Evolutionary conservation across 306 rosid genomes (phyloP), one percentile per base, ranked within the genome.

Genomic region (Crataegus laevigata): DNA sequence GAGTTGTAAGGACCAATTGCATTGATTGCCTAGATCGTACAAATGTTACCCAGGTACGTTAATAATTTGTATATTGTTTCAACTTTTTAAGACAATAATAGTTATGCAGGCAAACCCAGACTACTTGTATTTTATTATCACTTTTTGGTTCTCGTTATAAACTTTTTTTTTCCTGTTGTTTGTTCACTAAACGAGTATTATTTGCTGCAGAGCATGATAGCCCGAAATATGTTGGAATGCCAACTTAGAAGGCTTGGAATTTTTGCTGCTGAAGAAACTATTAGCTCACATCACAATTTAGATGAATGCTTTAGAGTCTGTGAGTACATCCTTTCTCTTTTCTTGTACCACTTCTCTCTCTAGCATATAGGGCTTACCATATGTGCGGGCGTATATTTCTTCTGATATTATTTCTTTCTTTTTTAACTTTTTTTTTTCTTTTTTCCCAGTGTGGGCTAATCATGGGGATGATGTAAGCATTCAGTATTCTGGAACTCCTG

Each of bases 21-120:
- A 88, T 92, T 82, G 99, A 94, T 86, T 94, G 99, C 83, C 85
- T 94, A 75, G 99, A 94, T 80, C 97, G 99, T 77, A 89, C 99
- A 50, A 94, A 94, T 88, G 99, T 94, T 62, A 94, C 97, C 59
- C 99, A 94, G 97, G 99, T 90, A 77, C 58, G 85, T 83, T 86
- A 62, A 63, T 58, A 14, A 59, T 11, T 12, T 24, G 18, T 32
- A 25, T 25, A 25, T 59, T 14, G 34, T 25, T 59, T 55, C 17
- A 19, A 51, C 57, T 6, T 6, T 15, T 18, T 52, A 5, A 6
- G 21, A 52, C 40, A 36, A 36, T 36, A 36, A 36, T 36, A 36
- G 61, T 57, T 57, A 57, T 21, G 61, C 15, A 26, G 36, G 36
- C 32, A 21, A 36, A 57, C 29, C 74, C 45, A 30, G 8, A 51